Evolutionary conservation across 768 basidiomycete species (phyloP).

Genomic region (Collybiopsis confluens): DNA sequence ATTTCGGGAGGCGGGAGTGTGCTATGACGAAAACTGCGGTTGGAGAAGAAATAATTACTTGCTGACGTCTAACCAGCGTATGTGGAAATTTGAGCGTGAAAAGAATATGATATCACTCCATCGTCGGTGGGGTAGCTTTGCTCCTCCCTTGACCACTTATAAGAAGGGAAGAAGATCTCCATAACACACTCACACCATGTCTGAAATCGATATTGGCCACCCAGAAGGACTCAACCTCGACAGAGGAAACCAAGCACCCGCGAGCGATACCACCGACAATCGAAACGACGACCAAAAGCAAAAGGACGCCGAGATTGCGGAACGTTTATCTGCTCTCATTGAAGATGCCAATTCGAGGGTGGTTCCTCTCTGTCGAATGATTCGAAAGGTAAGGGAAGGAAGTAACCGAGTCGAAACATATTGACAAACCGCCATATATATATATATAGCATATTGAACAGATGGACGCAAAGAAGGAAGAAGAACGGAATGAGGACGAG

Average conservation of each 20-base stretch:
- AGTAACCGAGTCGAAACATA: neutral
- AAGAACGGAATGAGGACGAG: slow-evolving; percentile 30
- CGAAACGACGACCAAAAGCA: slow-evolving; percentile 22
- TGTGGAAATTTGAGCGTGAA: too few species aligned
- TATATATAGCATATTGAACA: slow-evolving; percentile 28
- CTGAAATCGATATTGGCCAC: neutral
- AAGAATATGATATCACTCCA: too few species aligned
- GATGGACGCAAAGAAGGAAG: slow-evolving; percentile 27
- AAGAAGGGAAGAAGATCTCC: too few species aligned
- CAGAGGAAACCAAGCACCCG: neutral
- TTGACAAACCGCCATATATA: neutral
- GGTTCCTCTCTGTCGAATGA: slow-evolving; percentile 28
- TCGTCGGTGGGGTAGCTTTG: too few species aligned
- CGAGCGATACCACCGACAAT: slow-evolving; percentile 9
- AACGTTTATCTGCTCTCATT: slow-evolving; percentile 30
- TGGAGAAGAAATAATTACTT: too few species aligned
- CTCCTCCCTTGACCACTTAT: too few species aligned
- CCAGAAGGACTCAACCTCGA: neutral
- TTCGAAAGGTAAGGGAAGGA: slow-evolving; percentile 37
- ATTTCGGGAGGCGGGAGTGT: too few species aligned
- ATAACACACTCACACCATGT: neutral
- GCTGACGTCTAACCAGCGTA: too few species aligned
- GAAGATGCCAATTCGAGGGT: slow-evolving; percentile 30
- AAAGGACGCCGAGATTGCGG: slow-evolving; percentile 24
- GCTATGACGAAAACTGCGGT: too few species aligned